These are phyloP conservation scores for Apiospora arundinis DNA, from an alignment of 2,329 filamentous ascomycete species.

Conservation along the genomic window DNA sequence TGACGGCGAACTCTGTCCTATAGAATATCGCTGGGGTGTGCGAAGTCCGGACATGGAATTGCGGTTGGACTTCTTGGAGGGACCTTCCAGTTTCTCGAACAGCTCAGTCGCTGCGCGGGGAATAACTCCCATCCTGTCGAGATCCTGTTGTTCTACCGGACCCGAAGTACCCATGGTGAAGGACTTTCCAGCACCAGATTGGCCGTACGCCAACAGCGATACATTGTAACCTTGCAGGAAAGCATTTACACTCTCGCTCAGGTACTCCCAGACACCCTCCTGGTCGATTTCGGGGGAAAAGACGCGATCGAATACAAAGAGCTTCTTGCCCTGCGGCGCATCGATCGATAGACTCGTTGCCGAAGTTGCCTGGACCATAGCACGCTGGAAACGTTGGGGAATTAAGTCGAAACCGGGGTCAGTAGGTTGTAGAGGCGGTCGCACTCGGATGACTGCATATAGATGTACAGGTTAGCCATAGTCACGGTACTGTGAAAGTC, in stretches of 20 bases:
- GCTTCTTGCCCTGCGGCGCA: conserved; percentile 87
- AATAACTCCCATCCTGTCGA: conserved; percentile 86
- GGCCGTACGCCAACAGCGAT: conserved; percentile 93
- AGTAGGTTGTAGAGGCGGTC: conserved; percentile 79
- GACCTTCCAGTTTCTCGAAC: conserved; percentile 83
- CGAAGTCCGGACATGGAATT: conserved; percentile 79
- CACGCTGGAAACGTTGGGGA: conserved; percentile 90
- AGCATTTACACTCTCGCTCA: conserved; percentile 85
- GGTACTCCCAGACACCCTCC: conserved; percentile 92
- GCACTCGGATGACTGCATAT: conserved; percentile 81
- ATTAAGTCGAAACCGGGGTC: conserved; percentile 96
- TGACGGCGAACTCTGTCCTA: conserved; percentile 46
- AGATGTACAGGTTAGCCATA: conserved; percentile 15
- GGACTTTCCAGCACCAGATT: conserved; percentile 96
- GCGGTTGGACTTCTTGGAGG: conserved; percentile 55
- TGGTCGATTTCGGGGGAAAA: conserved; percentile 85
- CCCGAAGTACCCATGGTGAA: conserved; percentile 99
- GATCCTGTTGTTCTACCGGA: conserved; percentile 74
- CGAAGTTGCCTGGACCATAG: conserved; percentile 89
- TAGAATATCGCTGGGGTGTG: conserved; percentile 79
- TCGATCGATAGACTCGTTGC: conserved; percentile 88
- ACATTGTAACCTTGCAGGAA: conserved; percentile 99
- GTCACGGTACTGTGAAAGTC: neutral
- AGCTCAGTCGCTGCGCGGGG: conserved; percentile 85
- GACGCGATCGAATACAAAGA: conserved; percentile 96